A percentile compares a stretch with the other conserved stretches of the same genome.
phyloP scores from a whole-genome alignment of 495 filamentous ascomycete species.

The Annulohypoxylon nitens region DNA sequence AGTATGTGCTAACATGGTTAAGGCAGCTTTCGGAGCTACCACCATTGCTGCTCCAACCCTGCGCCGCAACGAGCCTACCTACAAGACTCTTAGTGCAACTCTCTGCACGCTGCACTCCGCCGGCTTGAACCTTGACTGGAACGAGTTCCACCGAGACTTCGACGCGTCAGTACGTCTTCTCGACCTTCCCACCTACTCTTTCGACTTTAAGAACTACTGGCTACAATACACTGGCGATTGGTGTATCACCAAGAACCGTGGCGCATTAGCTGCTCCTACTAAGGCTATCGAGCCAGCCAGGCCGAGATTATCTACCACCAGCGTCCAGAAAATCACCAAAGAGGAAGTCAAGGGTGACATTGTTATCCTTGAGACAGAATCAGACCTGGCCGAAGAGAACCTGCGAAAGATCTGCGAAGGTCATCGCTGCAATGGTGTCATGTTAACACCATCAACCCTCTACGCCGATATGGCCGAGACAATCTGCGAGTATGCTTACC shows the following conservation, averaged over 20 bases:
- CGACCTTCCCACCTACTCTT: constrained; percentile 79
- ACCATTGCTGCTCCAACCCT: constrained; percentile 70
- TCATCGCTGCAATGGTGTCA: constrained; percentile 77
- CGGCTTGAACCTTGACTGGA: constrained; percentile 80
- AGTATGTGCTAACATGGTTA: constrained; percentile 77
- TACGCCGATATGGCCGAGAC: constrained; percentile 86
- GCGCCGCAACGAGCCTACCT: constrained; percentile 67
- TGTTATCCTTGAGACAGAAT: constrained; percentile 72
- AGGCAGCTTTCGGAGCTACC: constrained; percentile 70
- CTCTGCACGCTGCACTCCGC: constrained; percentile 72
- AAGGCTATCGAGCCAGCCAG: constrained; percentile 64
- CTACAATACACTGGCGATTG: constrained; percentile 78
- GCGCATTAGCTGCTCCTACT: constrained; percentile 63
- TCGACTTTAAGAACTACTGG: constrained; percentile 88
- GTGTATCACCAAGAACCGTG: constrained; percentile 78
- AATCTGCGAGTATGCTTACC: constrained; percentile 75
- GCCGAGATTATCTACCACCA: constrained; percentile 63
- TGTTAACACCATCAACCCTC: constrained; percentile 68
- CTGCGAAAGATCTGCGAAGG: constrained; percentile 73
- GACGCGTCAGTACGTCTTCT: constrained; percentile 69
- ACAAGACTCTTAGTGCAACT: constrained; percentile 72
- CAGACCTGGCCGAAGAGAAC: constrained; percentile 72
- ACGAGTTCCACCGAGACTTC: constrained; percentile 83
- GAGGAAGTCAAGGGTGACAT: constrained; percentile 67
- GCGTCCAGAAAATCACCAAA: constrained; percentile 67